Conservation (phyloP, 2,329 filamentous ascomycete species). For the Magnaporthiopsis rhizophila region DNA sequence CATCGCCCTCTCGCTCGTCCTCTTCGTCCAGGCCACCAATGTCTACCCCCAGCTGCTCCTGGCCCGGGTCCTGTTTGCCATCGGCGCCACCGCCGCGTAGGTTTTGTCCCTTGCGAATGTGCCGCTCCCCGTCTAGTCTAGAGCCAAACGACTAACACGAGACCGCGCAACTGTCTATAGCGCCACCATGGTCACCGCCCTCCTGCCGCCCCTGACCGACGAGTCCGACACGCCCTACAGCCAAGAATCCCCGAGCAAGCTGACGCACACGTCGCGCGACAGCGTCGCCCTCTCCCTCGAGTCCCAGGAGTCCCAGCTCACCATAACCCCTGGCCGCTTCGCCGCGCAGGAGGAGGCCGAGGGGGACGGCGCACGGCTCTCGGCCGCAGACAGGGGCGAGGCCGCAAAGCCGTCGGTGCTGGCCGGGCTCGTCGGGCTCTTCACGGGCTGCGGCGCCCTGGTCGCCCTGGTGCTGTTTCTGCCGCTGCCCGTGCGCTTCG, state of each 20-base stretch:
- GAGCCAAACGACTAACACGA: neutral
- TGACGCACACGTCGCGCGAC: constrained; percentile 36
- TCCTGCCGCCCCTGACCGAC: constrained; percentile 65
- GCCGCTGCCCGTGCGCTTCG: constrained; percentile 75
- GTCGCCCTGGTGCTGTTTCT: constrained; percentile 77
- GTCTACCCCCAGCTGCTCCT: constrained; percentile 85
- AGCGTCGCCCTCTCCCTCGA: constrained; percentile 60
- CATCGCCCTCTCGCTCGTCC: constrained; percentile 66
- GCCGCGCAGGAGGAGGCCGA: constrained; percentile 14
- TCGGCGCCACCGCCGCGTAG: constrained; percentile 83
- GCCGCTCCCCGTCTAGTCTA: neutral
- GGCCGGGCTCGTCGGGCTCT: constrained; percentile 84
- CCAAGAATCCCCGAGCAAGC: constrained; percentile 22
- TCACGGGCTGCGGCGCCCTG: constrained; percentile 86
- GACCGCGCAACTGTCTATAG: constrained; percentile 22
- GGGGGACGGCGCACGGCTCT: constrained; percentile 5
- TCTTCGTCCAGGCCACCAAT: constrained; percentile 79
- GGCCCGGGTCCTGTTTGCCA: constrained; percentile 76
- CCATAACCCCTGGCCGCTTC: constrained; percentile 62
- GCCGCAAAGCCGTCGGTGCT: constrained; percentile 50
- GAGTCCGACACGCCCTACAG: constrained; percentile 25
- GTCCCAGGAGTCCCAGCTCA: constrained; percentile 68
- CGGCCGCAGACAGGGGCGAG: constrained; percentile 16
- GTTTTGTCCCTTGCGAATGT: constrained; percentile 16
- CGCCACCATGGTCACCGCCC: constrained; percentile 94